Percentiles rank a stretch among this genome's conserved stretches.
phyloP scores from a whole-genome alignment of 345 rosid genomes.

The Populus pruinosa region DNA sequence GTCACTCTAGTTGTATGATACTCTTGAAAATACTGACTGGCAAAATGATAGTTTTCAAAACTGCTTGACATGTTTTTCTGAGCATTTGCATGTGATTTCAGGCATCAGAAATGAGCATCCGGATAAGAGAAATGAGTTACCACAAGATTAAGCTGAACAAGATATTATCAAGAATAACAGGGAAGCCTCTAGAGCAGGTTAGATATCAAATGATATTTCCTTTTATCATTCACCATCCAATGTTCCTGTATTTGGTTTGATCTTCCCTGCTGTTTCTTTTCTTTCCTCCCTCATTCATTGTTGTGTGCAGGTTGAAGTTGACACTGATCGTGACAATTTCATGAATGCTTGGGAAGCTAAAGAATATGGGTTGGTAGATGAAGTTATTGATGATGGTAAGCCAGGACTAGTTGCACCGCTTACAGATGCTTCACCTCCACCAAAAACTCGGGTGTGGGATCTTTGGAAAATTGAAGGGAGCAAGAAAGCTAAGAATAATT shows the following conservation, averaged over 20 bases:
- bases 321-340: slow-evolving; percentile 78
- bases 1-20: too few species aligned
- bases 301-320: slow-evolving; percentile 58
- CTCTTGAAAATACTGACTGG: neutral
- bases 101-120: slow-evolving; percentile 71
- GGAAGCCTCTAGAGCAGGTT: slow-evolving; percentile 76
- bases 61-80: neutral
- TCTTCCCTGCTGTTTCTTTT: neutral
- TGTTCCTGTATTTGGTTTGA: neutral
- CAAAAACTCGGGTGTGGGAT: slow-evolving; percentile 63
- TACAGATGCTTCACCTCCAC: slow-evolving; percentile 65
- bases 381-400: slow-evolving; percentile 84
- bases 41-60: neutral
- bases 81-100: slow-evolving; percentile 34
- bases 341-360: slow-evolving; percentile 96
- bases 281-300: neutral
- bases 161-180: slow-evolving; percentile 69
- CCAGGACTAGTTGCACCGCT: slow-evolving; percentile 86
- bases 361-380: slow-evolving; percentile 82
- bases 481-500: slow-evolving; percentile 50
- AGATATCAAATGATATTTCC: neutral
- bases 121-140: slow-evolving; percentile 74
- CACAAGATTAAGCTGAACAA: slow-evolving; percentile 74
- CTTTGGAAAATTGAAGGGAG: slow-evolving; percentile 71
- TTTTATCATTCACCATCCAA: neutral